A percentile compares a stretch with the other conserved stretches of the same genome.
phyloP scores from a whole-genome alignment of 768 basidiomycete species.

The Mycena maculata region DNA sequence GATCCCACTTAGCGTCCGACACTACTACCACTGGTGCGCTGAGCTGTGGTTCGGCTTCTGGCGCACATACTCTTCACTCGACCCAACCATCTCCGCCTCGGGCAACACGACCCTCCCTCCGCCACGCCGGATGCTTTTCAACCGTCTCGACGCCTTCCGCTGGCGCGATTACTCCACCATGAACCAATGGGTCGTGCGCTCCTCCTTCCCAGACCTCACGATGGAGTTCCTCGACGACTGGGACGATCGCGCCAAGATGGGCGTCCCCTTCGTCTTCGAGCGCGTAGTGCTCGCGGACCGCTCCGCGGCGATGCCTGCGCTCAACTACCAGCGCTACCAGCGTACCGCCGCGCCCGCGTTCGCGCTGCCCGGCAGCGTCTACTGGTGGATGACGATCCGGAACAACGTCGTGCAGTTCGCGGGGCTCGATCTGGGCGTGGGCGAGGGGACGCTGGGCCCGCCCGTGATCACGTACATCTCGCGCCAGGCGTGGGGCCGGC shows the following conservation, averaged over 20 bases:
- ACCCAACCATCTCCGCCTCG: slow-evolving; percentile 69
- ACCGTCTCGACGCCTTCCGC: slow-evolving; percentile 75
- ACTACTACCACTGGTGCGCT: slow-evolving; percentile 95
- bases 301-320: slow-evolving; percentile 81
- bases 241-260: slow-evolving; percentile 79
- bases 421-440: slow-evolving; percentile 61
- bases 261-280: slow-evolving; percentile 80
- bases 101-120: slow-evolving; percentile 82
- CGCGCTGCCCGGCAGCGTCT: slow-evolving; percentile 73
- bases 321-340: slow-evolving; percentile 74
- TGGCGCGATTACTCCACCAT: slow-evolving; percentile 94
- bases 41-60: slow-evolving; percentile 94
- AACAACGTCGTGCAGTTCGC: slow-evolving; percentile 80
- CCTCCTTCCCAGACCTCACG: slow-evolving; percentile 81
- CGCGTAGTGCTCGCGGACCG: slow-evolving; percentile 91
- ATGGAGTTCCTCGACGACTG: slow-evolving; percentile 90
- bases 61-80: slow-evolving; percentile 89
- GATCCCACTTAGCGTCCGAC: slow-evolving; percentile 71
- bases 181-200: slow-evolving; percentile 89
- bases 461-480: slow-evolving; percentile 95
- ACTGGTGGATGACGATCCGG: slow-evolving; percentile 90
- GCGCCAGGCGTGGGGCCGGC: slow-evolving; percentile 87
- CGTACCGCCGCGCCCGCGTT: slow-evolving; percentile 84
- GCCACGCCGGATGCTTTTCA: slow-evolving; percentile 80
- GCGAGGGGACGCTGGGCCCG: slow-evolving; percentile 58